Base-by-base conservation (phyloP, 257 asterid genomes). In the Solanum clarkiae region DNA sequence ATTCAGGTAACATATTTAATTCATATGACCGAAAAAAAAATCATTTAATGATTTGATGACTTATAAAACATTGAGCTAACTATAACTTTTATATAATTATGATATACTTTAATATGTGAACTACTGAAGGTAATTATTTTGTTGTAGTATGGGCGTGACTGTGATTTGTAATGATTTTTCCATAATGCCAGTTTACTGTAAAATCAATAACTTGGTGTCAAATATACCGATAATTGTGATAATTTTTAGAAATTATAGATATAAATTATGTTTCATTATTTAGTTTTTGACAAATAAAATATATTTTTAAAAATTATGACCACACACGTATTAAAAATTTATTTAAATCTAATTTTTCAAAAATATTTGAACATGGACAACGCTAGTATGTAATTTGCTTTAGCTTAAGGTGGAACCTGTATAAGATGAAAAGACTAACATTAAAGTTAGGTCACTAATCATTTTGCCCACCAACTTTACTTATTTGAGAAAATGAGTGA, bases 391-490 rank as follows among this genome's bases (percentile, higher is more conserved):
- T 74, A 66, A 80, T 29, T 80, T 81, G n/a, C 69, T 65, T 80
- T 85, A 11, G 18, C 54, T 65, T 63, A 54, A 74, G 54, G 59
- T 59, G 82, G 56, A 77, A 24, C 81, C 74, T 65, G 59, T 24
- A 40, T 44, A 60, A 42, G 75, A 60, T 45, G 40, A 40, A 44
- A 81, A 40, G 75, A 60, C 22, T 26, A 59, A 20, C 68, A 80
- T 63, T 83, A 82, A 82, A 84, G 66, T 47, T 36, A 7, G 68
- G 74, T 47, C 53, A n/a, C 44, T 72, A 86, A 82, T 82, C 75
- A 86, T 83, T 62, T 11, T 26, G 74, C 65, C 66, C 84, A 74
- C 88, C 88, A 86, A 82, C 86, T 75, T 82, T 60, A 71, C 49
- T 68, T 55, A 55, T 55, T 17, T 32, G 47, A 65, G 45, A 32